These are phyloP conservation scores for Babjeviella inositovora DNA, from an alignment of 805 yeast genomes.

Conservation along the genomic window DNA sequence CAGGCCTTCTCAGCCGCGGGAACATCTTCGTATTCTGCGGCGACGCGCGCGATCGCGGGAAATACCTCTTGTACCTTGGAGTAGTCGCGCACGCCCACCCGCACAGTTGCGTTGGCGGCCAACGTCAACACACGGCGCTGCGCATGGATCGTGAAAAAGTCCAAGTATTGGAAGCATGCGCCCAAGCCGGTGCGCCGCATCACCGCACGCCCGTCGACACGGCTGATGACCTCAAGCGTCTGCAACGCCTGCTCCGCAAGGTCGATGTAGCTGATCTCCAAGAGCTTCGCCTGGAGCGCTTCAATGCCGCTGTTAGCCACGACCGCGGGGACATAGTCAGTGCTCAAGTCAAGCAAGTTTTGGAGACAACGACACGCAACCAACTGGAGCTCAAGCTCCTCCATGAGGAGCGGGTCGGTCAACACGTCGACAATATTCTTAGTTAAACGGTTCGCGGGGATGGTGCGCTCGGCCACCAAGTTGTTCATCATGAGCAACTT, in stretches of 20 bases:
- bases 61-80: slow-evolving; percentile 36
- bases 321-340: slow-evolving; percentile 44
- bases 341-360: slow-evolving; percentile 63
- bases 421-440: slow-evolving; percentile 40
- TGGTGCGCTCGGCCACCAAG: slow-evolving; percentile 38
- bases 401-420: slow-evolving; percentile 36
- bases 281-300: slow-evolving; percentile 44
- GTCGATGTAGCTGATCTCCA: slow-evolving; percentile 74
- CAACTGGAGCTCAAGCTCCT: slow-evolving; percentile 65
- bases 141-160: slow-evolving; percentile 79
- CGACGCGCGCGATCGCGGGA: slow-evolving; percentile 40
- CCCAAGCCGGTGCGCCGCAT: slow-evolving; percentile 44
- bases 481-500: slow-evolving; percentile 54
- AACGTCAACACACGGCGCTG: slow-evolving; percentile 69
- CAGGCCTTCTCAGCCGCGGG: slow-evolving; percentile 48
- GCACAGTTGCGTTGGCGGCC: slow-evolving; percentile 52
- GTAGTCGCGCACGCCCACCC: slow-evolving; percentile 25
- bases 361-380: slow-evolving; percentile 75
- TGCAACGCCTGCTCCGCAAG: slow-evolving; percentile 84
- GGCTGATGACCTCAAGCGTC: slow-evolving; percentile 51
- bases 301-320: slow-evolving; percentile 53
- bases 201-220: slow-evolving; percentile 32
- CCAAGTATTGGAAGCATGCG: slow-evolving; percentile 59
- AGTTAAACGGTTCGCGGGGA: slow-evolving; percentile 45
- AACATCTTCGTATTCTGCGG: slow-evolving; percentile 36